A percentile compares a stretch with the other conserved stretches of the same genome.
Conservation (phyloP, 163 green algal species). For the Coccomyxa subellipsoidea region DNA sequence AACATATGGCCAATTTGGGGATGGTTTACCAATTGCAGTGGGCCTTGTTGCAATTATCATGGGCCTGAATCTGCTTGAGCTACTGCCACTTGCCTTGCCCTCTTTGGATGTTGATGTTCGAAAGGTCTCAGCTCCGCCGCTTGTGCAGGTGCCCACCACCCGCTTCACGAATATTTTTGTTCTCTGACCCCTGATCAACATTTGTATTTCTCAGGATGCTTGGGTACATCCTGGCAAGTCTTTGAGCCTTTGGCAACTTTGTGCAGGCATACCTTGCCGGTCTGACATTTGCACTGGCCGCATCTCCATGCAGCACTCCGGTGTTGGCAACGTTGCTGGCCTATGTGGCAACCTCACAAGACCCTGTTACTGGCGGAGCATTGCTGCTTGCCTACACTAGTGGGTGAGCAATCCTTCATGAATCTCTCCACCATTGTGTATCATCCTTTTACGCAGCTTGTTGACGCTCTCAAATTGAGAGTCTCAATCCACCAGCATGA, state of each 20-base stretch:
- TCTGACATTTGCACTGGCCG: slow-evolving; percentile 89
- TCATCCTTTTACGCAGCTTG: no score
- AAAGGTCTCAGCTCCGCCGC: slow-evolving; percentile 21
- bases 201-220: no score
- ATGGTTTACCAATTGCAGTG: slow-evolving; percentile 47
- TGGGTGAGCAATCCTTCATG: slow-evolving; percentile 26
- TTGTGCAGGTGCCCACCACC: slow-evolving; percentile 22
- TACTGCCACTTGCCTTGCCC: slow-evolving; percentile 78
- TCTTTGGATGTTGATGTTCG: slow-evolving; percentile 84
- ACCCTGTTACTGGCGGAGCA: slow-evolving; percentile 56
- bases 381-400: slow-evolving; percentile 90
- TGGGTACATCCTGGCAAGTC: no score
- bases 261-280: slow-evolving; percentile 80
- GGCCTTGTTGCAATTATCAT: slow-evolving; percentile 77
- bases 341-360: slow-evolving; percentile 72
- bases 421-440: no score
- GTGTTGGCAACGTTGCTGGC: slow-evolving; percentile 91
- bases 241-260: no score
- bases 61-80: slow-evolving; percentile 86
- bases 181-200: background rate
- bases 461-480: no score
- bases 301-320: slow-evolving; percentile 93
- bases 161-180: background rate
- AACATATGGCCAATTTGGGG: slow-evolving; percentile 76
- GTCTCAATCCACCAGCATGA: no score